phyloP scores from a whole-genome alignment of 2,329 filamentous ascomycete genomes.

The Tolypocladium tropicale region DNA sequence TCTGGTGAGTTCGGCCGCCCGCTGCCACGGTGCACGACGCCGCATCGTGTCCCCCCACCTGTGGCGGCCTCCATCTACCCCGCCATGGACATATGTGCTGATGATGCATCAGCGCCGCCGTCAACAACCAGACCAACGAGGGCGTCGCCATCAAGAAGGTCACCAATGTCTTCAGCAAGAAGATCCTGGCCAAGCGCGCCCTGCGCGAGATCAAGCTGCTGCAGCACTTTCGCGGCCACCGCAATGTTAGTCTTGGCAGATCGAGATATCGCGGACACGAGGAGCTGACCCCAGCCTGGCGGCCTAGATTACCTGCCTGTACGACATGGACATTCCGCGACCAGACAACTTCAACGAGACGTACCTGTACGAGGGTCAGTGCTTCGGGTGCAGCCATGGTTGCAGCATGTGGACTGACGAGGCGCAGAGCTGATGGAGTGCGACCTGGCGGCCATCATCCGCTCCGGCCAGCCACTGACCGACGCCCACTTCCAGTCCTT shows the following conservation, averaged over 20 bases:
- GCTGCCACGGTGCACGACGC: neutral
- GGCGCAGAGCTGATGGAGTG: constrained; percentile 91
- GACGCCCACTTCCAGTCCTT: constrained; percentile 99
- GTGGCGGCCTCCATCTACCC: constrained; percentile 11
- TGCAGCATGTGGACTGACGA: neutral
- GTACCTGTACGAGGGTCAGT: constrained; percentile 90
- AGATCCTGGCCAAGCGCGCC: constrained; percentile 96
- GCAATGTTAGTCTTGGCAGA: constrained; percentile 52
- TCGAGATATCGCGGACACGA: neutral
- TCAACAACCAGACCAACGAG: constrained; percentile 82
- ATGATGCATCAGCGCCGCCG: constrained; percentile 60
- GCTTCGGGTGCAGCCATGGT: neutral
- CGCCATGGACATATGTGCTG: constrained; percentile 8
- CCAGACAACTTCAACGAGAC: constrained; percentile 98
- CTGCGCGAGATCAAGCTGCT: constrained; percentile 97
- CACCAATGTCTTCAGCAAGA: constrained; percentile 99
- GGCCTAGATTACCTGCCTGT: constrained; percentile 92
- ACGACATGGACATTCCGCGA: constrained; percentile 98
- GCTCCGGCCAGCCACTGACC: constrained; percentile 91
- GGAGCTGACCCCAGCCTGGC: neutral
- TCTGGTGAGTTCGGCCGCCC: constrained; percentile 57
- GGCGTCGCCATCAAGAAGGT: constrained; percentile 99
- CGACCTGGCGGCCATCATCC: constrained; percentile 94
- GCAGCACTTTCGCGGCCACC: constrained; percentile 89
- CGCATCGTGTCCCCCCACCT: constrained; percentile 9